These are phyloP conservation scores for California macrophylla DNA, from an alignment of 441 rosid species.

Conservation along the genomic window DNA sequence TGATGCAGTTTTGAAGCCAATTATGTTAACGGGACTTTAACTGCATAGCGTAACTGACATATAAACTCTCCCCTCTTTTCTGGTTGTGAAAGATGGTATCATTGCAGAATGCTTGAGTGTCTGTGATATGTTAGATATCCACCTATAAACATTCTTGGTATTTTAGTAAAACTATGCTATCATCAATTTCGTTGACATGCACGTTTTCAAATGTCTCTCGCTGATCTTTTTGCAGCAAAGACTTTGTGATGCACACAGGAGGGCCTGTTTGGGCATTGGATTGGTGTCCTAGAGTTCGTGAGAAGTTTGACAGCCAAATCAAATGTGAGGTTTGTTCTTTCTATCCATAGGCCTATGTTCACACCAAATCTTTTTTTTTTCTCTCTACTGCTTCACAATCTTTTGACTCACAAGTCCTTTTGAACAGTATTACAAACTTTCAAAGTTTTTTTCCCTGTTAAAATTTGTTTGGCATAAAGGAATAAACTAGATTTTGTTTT, in stretches of 20 bases:
- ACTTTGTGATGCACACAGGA: constrained; percentile 72
- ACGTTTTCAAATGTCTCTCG: constrained; percentile 9
- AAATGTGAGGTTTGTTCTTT: constrained; percentile 51
- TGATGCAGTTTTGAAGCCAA: background rate
- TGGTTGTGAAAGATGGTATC: background rate
- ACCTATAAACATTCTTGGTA: constrained; percentile 2
- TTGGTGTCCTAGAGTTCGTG: constrained; percentile 73
- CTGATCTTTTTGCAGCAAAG: constrained; percentile 49
- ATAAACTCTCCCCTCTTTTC: background rate
- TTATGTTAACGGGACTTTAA: no score
- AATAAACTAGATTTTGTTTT: constrained; percentile 11
- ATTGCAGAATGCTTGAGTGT: background rate
- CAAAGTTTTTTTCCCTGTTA: background rate
- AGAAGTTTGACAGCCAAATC: constrained; percentile 30
- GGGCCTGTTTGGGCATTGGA: constrained; percentile 91
- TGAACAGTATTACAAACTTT: no score
- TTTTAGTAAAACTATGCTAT: background rate
- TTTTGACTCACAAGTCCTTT: no score
- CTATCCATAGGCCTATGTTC: no score
- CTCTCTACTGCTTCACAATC: background rate
- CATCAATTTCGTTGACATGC: background rate
- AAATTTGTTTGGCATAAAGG: background rate
- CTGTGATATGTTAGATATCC: background rate
- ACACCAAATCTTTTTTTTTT: background rate
- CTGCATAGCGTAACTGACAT: background rate